phyloP scores from a whole-genome alignment of 257 asterid genomes.

The Capsicum pubescens region DNA sequence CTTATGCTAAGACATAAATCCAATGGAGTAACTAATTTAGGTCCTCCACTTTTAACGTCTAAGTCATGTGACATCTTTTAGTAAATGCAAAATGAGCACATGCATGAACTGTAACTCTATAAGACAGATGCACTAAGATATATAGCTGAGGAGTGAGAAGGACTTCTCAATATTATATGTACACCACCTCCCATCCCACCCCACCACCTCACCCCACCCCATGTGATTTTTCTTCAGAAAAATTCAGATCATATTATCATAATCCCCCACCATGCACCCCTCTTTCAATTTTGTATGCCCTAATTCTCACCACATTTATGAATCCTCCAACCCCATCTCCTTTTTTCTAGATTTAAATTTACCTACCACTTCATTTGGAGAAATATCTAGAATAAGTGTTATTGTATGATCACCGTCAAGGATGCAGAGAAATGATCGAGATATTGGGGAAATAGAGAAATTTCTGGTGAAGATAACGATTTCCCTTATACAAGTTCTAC shows the following conservation, averaged over 20 bases:
- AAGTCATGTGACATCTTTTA: constrained; percentile 46
- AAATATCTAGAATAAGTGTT: background rate
- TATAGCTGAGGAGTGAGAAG: constrained; percentile 25
- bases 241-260: background rate
- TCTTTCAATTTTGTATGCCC: background rate
- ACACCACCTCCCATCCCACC: background rate
- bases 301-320: constrained; percentile 26
- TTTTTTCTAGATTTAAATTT: background rate
- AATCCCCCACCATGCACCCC: background rate
- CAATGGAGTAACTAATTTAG: background rate
- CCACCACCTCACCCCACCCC: constrained; percentile 8
- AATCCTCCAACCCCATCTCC: background rate
- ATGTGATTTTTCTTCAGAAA: constrained; percentile 28
- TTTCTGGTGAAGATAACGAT: no score
- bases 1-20: background rate
- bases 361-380: background rate
- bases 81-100: constrained; percentile 27
- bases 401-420: no score
- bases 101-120: constrained; percentile 24
- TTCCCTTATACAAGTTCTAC: background rate
- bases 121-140: constrained; percentile 23
- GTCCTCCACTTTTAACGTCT: constrained; percentile 39
- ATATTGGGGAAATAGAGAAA: no score
- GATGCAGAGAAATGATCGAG: no score
- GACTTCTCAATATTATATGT: constrained; percentile 22